These are phyloP conservation scores for Backusella mclennaniae DNA, from an alignment of 192 early-diverging fungal species.

Conservation along the genomic window DNA sequence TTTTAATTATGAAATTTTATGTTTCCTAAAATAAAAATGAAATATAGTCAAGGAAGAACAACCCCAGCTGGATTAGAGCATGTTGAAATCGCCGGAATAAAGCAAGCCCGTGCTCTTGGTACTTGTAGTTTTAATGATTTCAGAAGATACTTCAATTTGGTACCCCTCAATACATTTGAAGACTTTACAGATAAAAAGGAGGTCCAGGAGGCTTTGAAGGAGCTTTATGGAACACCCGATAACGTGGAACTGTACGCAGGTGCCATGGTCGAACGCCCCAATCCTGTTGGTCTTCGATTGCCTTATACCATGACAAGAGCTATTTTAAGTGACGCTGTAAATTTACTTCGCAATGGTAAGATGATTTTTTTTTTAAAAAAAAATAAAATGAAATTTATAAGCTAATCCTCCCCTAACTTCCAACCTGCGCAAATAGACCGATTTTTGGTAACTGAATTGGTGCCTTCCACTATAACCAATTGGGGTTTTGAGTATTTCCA, in stretches of 20 bases:
- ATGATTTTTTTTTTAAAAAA: too few relatives aligned
- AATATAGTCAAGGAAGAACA: conserved; percentile 36
- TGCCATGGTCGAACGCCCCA: conserved; percentile 40
- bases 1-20: not conserved
- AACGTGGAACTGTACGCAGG: conserved; percentile 50
- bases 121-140: conserved; percentile 52
- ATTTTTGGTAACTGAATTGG: conserved; percentile 40
- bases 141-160: conserved; percentile 33
- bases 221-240: conserved; percentile 42
- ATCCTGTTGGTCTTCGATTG: conserved; percentile 41
- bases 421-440: conserved; percentile 34
- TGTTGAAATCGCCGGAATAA: conserved; percentile 48
- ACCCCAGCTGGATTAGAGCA: conserved; percentile 35
- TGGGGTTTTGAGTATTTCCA: conserved; percentile 40
- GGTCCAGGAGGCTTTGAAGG: conserved; percentile 29
- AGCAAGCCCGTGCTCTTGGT: conserved; percentile 34
- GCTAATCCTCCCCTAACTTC: too few relatives aligned
- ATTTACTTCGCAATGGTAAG: conserved; percentile 44
- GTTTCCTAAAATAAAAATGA: not conserved
- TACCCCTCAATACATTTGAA: conserved; percentile 27
- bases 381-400: not conserved
- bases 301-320: conserved; percentile 44
- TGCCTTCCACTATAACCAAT: conserved; percentile 39
- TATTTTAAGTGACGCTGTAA: conserved; percentile 47
- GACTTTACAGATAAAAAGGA: conserved; percentile 32